Conservation (phyloP, 441 rosid species). For the Capsella rubella region DNA sequence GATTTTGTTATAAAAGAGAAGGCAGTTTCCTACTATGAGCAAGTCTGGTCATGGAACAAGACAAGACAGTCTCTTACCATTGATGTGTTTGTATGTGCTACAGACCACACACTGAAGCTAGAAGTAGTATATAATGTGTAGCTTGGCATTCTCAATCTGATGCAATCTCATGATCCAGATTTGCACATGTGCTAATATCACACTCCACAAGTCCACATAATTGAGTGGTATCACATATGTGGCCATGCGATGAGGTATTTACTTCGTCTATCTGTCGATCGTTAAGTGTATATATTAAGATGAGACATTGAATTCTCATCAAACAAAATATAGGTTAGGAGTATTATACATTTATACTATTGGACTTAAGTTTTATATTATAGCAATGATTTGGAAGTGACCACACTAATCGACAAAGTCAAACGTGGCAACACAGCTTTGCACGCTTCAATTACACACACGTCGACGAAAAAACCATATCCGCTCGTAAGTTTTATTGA, state of each 20-base stretch:
- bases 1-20: slow-evolving; percentile 7
- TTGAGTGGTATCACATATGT: too few species aligned
- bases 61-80: neutral
- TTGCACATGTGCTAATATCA: too few species aligned
- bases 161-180: slow-evolving; percentile 7
- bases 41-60: neutral
- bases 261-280: too few species aligned
- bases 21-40: neutral
- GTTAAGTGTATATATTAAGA: neutral
- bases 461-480: slow-evolving; percentile 41
- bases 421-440: slow-evolving; percentile 46
- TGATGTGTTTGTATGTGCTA: slow-evolving; percentile 21
- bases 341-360: too few species aligned
- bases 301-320: neutral
- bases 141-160: neutral
- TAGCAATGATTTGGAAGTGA: slow-evolving; percentile 30
- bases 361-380: neutral
- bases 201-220: too few species aligned
- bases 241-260: too few species aligned
- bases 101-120: neutral
- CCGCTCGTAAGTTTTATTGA: slow-evolving; percentile 24
- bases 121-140: neutral
- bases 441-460: slow-evolving; percentile 43
- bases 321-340: neutral
- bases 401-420: slow-evolving; percentile 31